Evolutionary conservation across 768 basidiomycete genomes (phyloP).

Genomic region (Leccinum pellstonianum): DNA sequence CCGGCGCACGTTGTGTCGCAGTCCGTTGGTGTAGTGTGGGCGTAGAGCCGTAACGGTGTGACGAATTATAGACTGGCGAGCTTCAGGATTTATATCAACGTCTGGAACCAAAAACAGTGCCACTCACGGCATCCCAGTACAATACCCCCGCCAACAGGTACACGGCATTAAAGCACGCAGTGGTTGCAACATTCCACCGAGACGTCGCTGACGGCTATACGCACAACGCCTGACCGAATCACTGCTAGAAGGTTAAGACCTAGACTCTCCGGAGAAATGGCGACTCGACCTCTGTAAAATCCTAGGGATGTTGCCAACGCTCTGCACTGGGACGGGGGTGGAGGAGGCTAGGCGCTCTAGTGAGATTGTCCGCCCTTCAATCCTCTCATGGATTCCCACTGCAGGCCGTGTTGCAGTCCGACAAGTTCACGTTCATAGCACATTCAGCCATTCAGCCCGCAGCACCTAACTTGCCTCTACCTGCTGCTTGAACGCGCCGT

Average conservation of each 20-base stretch:
- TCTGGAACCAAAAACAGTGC: conserved; percentile 21
- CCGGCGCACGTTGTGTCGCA: conserved; percentile 43
- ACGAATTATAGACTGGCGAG: conserved; percentile 26
- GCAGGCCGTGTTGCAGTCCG: conserved; percentile 64
- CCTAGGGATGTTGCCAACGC: conserved; percentile 63
- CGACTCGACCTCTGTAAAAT: conserved; percentile 57
- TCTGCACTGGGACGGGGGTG: conserved; percentile 47
- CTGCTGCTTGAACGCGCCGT: too few species aligned
- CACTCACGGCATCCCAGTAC: conserved; percentile 48
- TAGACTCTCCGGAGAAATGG: not conserved
- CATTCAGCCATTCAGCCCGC: conserved; percentile 8
- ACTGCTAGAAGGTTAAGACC: conserved; percentile 19
- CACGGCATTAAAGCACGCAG: conserved; percentile 43
- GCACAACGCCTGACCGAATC: conserved; percentile 38
- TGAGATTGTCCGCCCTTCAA: conserved; percentile 65
- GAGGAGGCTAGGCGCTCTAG: conserved; percentile 57
- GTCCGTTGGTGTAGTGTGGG: conserved; percentile 42
- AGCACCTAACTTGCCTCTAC: too few species aligned
- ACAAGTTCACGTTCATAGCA: conserved; percentile 41
- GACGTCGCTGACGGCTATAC: conserved; percentile 40
- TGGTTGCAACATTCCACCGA: conserved; percentile 48
- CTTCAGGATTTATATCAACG: conserved; percentile 41
- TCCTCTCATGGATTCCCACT: conserved; percentile 54
- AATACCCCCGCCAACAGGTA: conserved; percentile 46
- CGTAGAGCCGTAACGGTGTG: conserved; percentile 16